Base-by-base conservation (phyloP, 345 rosid genomes). In the Trapa incisa region DNA sequence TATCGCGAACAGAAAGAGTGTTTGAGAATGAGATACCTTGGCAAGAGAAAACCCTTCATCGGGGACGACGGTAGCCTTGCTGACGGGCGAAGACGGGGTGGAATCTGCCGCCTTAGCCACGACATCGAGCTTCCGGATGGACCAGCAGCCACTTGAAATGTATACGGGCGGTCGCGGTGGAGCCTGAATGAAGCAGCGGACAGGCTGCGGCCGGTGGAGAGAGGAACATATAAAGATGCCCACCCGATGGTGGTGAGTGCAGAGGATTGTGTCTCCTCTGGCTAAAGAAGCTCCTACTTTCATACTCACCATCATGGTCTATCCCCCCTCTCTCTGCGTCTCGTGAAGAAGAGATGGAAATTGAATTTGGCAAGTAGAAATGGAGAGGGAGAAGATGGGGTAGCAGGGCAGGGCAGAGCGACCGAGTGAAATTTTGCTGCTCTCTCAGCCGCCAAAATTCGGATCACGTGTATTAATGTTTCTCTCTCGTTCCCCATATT, bases 41-140 rank as follows among this genome's bases (percentile, higher is more conserved):
- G 93, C 91, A 36, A 91, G 81, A 68, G 93, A 72, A 76, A 91
- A 85, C 70, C 82, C 97, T 14, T 87, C 87, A 60, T 91, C 97
- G 65, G 89, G 65, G 66, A 87, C 84, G 67, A 80, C 35, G 53
- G 29, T 22, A 22, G 83, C 41, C 64, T 83, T 83, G 68, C 77
- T 74, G 32, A 80, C 50, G 54, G 84, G 48, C 29, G 89, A 39
- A 42, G 96, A 75, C 76, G 77, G 88, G 9, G 89, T 79, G 15
- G 97, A 88, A 74, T 88, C 96, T 1, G 85, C 96, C 57, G 93
- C 93, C 73, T 75, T 75, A 4, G 81, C 15, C 6, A 76, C 32
- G 73, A 81, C 75, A 41, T 58, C 67, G 1, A 82, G 68, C 50
- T 67, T 80, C 47, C 65, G 38, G 6, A 71, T 22, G 35, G 47